phyloP scores from a whole-genome alignment of 2,329 filamentous ascomycete genomes.

The Scedosporium boydii region DNA sequence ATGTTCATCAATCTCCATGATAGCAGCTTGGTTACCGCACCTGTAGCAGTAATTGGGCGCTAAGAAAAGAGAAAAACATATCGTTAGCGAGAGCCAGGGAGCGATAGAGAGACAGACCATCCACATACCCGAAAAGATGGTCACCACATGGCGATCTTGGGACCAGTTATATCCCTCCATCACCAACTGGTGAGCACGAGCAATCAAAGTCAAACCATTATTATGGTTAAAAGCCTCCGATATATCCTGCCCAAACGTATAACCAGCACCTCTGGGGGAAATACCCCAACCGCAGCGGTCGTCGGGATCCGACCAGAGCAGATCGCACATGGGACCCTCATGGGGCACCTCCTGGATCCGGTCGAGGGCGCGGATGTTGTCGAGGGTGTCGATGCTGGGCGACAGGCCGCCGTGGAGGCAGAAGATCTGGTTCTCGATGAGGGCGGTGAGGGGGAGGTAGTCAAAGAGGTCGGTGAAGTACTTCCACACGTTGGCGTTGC shows the following conservation, averaged over 20 bases:
- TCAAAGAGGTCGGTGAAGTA: constrained; percentile 98
- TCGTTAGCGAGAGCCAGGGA: background rate
- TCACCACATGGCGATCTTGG: constrained; percentile 95
- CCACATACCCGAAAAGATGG: constrained; percentile 82
- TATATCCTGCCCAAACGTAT: constrained; percentile 94
- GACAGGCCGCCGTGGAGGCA: constrained; percentile 95
- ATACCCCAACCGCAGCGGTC: constrained; percentile 95
- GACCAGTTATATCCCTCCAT: constrained; percentile 99
- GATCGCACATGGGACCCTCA: constrained; percentile 95
- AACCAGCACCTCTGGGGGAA: constrained; percentile 85
- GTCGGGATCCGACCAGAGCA: constrained; percentile 97
- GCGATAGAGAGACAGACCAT: background rate
- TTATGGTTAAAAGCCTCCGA: constrained; percentile 99
- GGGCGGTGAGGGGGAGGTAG: constrained; percentile 90
- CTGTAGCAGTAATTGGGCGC: constrained; percentile 96
- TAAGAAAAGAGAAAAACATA: constrained; percentile 17
- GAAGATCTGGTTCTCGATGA: constrained; percentile 99
- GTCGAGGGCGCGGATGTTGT: constrained; percentile 91
- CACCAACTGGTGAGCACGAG: constrained; percentile 92
- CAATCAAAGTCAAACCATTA: constrained; percentile 92
- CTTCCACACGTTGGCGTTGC: constrained; percentile 98
- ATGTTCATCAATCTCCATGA: constrained; percentile 99
- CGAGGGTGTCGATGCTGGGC: constrained; percentile 89
- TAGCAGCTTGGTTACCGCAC: constrained; percentile 98
- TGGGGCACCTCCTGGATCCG: constrained; percentile 98